phyloP scores from a whole-genome alignment of 306 rosid genomes.

The Phaseolus lunatus region DNA sequence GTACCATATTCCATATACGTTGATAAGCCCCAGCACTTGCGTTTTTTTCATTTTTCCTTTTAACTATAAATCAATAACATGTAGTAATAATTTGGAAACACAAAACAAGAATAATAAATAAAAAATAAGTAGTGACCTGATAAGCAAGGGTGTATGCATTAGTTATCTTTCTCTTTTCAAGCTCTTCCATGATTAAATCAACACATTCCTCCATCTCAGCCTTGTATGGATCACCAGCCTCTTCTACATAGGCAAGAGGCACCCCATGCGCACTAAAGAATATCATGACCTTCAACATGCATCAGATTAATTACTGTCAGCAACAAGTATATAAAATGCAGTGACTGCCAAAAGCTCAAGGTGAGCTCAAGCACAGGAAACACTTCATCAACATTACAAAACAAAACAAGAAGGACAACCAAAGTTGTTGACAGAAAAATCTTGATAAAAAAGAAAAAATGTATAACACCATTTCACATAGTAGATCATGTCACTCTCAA shows the following conservation, averaged over 20 bases:
- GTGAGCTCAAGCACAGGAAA: conserved; percentile 28
- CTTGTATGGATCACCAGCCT: conserved; percentile 94
- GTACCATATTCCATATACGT: neutral
- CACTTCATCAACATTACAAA: neutral
- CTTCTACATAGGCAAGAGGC: conserved; percentile 93
- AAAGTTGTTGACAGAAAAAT: conserved; percentile 12
- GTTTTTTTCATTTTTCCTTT: neutral
- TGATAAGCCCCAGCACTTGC: neutral
- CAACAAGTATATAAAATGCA: conserved; percentile 34
- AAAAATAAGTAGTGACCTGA: conserved; percentile 62
- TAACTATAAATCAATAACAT: conserved; percentile 13
- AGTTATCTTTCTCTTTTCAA: conserved; percentile 69
- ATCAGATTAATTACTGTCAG: conserved; percentile 43
- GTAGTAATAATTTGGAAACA: conserved; percentile 24
- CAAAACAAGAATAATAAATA: conserved; percentile 18
- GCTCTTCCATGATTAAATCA: conserved; percentile 86
- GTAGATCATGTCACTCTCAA: conserved; percentile 12
- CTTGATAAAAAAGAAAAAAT: neutral
- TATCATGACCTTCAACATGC: conserved; percentile 64
- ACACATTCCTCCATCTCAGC: conserved; percentile 96
- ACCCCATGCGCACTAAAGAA: conserved; percentile 94
- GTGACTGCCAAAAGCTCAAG: conserved; percentile 8
- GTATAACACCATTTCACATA: conserved; percentile 24
- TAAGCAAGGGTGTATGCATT: conserved; percentile 82
- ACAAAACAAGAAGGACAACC: conserved; percentile 10